These are phyloP conservation scores for Rhazya stricta DNA, from an alignment of 257 asterid genomes.

Conservation along the genomic window DNA sequence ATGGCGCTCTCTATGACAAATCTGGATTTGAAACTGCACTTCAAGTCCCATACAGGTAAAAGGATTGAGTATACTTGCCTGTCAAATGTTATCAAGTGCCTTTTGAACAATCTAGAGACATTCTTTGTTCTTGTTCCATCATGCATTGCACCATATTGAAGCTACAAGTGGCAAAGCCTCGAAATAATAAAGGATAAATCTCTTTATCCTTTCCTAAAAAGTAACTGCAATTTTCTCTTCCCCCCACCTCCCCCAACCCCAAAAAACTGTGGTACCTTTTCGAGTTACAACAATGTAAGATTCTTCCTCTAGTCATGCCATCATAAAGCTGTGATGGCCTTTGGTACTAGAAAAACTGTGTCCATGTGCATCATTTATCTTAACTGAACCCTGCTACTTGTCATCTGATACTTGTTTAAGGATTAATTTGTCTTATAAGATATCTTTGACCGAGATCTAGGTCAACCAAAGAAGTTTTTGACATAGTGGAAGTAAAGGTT, in stretches of 20 bases:
- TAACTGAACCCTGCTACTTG: not conserved
- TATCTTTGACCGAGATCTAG: conserved; percentile 1
- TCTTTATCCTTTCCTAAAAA: not conserved
- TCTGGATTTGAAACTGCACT: conserved; percentile 58
- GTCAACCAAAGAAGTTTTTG: conserved; percentile 17
- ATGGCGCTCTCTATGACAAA: conserved; percentile 49
- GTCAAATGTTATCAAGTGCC: not conserved
- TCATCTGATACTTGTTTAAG: not conserved
- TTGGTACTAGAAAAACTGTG: not conserved
- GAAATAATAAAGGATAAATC: not conserved
- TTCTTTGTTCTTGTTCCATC: not conserved
- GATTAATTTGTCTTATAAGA: not conserved
- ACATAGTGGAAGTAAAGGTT: conserved; percentile 25
- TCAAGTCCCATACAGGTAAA: conserved; percentile 61
- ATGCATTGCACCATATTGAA: not conserved
- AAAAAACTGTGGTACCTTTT: not conserved
- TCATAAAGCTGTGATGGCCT: not conserved
- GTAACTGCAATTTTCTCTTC: not conserved
- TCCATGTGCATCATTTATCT: not conserved
- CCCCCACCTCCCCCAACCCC: too few relatives aligned
- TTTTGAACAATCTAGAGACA: not conserved
- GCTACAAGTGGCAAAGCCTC: not conserved
- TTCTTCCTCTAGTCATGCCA: not conserved
- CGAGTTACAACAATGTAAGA: not conserved
- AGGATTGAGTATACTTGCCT: not conserved